A percentile compares a stretch with the other conserved stretches of the same genome.
phyloP scores from a whole-genome alignment of 2,329 filamentous ascomycete genomes.

The Pseudogymnoascus sp. region DNA sequence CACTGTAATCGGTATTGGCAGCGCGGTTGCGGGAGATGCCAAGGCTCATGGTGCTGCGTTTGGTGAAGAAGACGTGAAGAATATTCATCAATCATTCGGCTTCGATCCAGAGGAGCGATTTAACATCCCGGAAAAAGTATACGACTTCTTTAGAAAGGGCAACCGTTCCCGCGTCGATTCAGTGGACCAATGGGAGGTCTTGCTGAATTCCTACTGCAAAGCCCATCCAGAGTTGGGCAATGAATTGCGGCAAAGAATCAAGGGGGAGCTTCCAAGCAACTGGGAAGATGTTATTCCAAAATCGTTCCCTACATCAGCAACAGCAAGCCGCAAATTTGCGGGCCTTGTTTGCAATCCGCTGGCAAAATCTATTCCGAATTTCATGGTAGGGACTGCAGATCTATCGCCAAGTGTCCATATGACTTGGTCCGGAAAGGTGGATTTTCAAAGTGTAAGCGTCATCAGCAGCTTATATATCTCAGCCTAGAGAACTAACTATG shows the following conservation, averaged over 20 bases:
- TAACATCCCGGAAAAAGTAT: background rate
- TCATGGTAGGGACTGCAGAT: background rate
- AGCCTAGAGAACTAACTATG: background rate
- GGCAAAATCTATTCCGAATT: background rate
- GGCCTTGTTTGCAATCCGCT: background rate
- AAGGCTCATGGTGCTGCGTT: conserved; percentile 44
- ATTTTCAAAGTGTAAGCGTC: background rate
- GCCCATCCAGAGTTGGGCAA: background rate
- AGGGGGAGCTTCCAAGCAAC: background rate
- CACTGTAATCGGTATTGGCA: conserved; percentile 40
- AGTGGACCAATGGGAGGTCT: background rate
- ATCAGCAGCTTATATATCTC: background rate
- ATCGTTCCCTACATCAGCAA: background rate
- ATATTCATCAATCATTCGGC: background rate
- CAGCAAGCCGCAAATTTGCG: background rate
- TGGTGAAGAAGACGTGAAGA: conserved; percentile 36
- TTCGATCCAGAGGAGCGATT: background rate
- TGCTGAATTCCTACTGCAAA: background rate
- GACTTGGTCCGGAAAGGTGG: background rate
- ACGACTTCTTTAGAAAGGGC: background rate
- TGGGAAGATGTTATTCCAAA: background rate
- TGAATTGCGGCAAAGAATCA: background rate
- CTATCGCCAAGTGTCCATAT: background rate
- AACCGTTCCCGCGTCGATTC: too few species aligned
- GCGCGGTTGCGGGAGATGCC: conserved; percentile 34